Evolutionary conservation across 2,329 filamentous ascomycete species (phyloP).

Genomic region (Penicillium corylophilum): DNA sequence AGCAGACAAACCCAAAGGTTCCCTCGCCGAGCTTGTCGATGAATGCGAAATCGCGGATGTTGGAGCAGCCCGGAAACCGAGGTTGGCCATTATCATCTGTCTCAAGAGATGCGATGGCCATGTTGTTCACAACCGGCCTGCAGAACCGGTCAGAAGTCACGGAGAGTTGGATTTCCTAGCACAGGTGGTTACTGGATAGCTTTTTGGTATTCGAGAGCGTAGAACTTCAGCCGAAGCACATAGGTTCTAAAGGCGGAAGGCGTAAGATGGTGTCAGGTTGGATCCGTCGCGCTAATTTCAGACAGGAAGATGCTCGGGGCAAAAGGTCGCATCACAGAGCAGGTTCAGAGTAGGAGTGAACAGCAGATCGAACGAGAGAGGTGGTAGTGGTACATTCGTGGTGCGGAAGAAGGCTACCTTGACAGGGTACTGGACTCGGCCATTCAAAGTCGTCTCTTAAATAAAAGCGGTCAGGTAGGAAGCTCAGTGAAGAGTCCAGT

Average conservation of each 20-base stretch:
- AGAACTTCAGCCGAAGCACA: not conserved
- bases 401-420: not conserved
- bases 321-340: not conserved
- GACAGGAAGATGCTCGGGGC: not conserved
- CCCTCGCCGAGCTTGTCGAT: conserved; percentile 74
- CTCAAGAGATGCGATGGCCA: conserved; percentile 47
- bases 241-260: not conserved
- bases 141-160: not conserved
- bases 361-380: not conserved
- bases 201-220: not conserved
- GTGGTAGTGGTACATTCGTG: not conserved
- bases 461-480: not conserved
- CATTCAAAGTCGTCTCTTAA: not conserved
- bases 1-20: conserved; percentile 73
- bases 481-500: not conserved
- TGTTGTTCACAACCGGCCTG: conserved; percentile 17
- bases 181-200: not conserved
- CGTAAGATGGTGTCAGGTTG: not conserved
- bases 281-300: not conserved
- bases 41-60: conserved; percentile 43
- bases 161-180: not conserved
- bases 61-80: conserved; percentile 79
- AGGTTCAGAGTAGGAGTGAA: not conserved
- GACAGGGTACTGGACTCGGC: not conserved
- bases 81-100: conserved; percentile 46